phyloP scores from a whole-genome alignment of 2,329 filamentous ascomycete genomes.

The Tolypocladium inflatum region DNA sequence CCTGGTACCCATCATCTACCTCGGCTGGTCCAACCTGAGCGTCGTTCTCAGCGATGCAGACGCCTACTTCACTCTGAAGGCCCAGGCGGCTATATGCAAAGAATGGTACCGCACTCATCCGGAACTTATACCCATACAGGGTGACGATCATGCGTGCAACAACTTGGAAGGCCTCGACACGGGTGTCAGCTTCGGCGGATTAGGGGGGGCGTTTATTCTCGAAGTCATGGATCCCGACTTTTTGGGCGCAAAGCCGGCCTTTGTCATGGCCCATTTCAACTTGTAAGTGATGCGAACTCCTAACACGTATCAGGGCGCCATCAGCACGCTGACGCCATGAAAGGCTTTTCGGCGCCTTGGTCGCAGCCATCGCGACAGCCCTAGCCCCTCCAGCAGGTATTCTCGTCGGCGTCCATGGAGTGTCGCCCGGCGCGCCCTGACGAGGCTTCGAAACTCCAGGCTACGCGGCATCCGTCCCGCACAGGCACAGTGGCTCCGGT shows the following conservation, averaged over 20 bases:
- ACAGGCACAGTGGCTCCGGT: neutral
- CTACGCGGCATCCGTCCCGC: neutral
- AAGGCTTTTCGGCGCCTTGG: slow-evolving; percentile 11
- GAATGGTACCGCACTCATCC: neutral
- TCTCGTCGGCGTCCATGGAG: neutral
- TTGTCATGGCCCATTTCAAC: slow-evolving; percentile 10
- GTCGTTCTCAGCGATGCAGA: neutral
- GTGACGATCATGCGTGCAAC: neutral
- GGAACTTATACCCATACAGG: neutral
- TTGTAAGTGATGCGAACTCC: slow-evolving; percentile 10
- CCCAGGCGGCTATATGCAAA: neutral
- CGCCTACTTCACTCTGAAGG: neutral
- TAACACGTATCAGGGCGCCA: neutral
- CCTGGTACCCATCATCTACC: slow-evolving; percentile 6
- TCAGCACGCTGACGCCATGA: slow-evolving; percentile 4
- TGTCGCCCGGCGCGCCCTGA: neutral
- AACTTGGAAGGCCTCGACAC: neutral
- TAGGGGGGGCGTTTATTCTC: slow-evolving; percentile 1
- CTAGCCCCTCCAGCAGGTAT: slow-evolving; percentile 2
- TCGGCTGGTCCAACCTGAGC: slow-evolving; percentile 6
- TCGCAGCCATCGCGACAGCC: slow-evolving; percentile 9
- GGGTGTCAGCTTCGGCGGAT: neutral
- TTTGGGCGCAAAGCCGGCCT: slow-evolving; percentile 1
- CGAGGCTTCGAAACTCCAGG: neutral
- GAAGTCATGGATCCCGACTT: neutral